Evolutionary conservation across 1,139 yeast species (phyloP), one percentile per base, ranked within the genome.

Genomic region (Diutina mesorugosa): DNA sequence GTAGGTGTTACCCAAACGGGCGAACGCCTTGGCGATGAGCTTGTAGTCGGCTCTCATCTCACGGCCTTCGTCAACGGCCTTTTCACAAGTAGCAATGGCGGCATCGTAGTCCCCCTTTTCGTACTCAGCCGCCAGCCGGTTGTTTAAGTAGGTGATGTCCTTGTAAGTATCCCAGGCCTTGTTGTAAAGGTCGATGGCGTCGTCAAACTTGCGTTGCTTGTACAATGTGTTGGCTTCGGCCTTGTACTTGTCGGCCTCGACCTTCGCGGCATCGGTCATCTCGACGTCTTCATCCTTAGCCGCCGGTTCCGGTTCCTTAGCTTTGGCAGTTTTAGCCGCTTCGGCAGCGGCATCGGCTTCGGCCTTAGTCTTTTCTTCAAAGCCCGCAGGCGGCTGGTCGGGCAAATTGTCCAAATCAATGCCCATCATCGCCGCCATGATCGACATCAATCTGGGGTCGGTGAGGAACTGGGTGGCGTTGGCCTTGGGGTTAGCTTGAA

Each of bases 111-210:
- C 97, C 59, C 95, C 97, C 71, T 91, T 90, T 73, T 95, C 99
- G 66, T 73, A 93, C 71, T 93, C 97, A 35, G 99, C 99, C 57
- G 99, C 99, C 46, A 99, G 95, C 67, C 95, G 84, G 78, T 95
- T 95, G 76, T 93, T 95, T 68, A 95, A 78, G 70, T 87, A 95
- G 1, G 99, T 93, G 66, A 93, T 89, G 67, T 95, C 99, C 67
- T 85, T 80, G 72, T 78, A 74, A 41, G 84, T 70, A 53, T 85
- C 87, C 89, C 93, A 95, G 2, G 99, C 99, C 66, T 84, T 79
- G 66, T 87, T 78, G 74, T 95, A 95, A 61, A 83, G 77, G 58
- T 76, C 87, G 67, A 95, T 91, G 51, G 99, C 99, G 66, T 87
- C 96, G 67, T 90, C 97, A 63, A 95, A 95, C 67, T 91, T 79